Conservation (phyloP, 2,329 filamentous ascomycete species). For the Alternaria triticimaculans region DNA sequence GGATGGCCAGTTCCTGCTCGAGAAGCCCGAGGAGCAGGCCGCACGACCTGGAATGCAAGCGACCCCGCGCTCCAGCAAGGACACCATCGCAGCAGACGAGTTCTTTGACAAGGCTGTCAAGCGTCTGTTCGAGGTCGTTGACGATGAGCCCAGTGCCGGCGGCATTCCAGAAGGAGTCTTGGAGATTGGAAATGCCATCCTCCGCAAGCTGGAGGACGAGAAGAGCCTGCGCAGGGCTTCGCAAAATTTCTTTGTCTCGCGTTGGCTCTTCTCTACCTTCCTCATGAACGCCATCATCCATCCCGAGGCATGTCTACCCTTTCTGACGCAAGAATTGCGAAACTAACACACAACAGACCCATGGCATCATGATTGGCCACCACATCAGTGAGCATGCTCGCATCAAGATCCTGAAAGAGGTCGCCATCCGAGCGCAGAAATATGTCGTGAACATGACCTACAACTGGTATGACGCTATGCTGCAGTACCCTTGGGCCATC, state of each 20-base stretch:
- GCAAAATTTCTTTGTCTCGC: conserved; percentile 82
- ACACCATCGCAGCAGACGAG: conserved; percentile 81
- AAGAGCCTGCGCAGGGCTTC: conserved; percentile 73
- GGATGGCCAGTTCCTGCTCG: conserved; percentile 88
- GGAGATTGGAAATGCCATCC: conserved; percentile 82
- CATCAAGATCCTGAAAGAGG: conserved; percentile 74
- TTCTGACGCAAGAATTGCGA: conserved; percentile 12
- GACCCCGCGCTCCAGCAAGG: conserved; percentile 75
- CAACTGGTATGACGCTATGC: conserved; percentile 64
- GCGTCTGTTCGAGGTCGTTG: conserved; percentile 83
- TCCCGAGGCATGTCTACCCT: conserved; percentile 70
- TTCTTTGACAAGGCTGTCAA: conserved; percentile 86
- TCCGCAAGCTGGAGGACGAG: conserved; percentile 73
- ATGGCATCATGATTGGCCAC: conserved; percentile 78
- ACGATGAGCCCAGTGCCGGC: conserved; percentile 76
- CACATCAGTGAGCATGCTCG: conserved; percentile 91
- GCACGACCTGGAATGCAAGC: conserved; percentile 72
- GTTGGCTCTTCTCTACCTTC: conserved; percentile 92
- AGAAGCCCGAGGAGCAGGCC: conserved; percentile 79
- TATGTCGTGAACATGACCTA: conserved; percentile 78
- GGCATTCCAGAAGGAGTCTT: conserved; percentile 87
- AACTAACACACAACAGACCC: conserved; percentile 56
- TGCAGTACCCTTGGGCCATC: not conserved
- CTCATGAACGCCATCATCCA: conserved; percentile 83
- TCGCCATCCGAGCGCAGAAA: conserved; percentile 80